A percentile compares a stretch with the other conserved stretches of the same genome.
Conservation (phyloP, 345 rosid genomes). For the Eucalyptus erythrocorys region DNA sequence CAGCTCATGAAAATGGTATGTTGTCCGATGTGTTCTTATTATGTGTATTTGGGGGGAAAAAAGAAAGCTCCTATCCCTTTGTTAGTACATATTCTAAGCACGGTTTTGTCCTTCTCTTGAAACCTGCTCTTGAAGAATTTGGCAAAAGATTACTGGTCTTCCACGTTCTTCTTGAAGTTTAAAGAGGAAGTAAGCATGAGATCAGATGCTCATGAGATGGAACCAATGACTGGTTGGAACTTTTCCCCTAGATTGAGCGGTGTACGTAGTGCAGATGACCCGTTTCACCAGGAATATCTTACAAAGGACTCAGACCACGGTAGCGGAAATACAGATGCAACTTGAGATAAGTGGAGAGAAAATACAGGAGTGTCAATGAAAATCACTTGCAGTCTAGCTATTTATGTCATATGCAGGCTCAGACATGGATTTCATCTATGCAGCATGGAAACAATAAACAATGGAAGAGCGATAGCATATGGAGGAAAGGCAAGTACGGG, state of each 20-base stretch:
- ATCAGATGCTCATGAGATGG: conserved; percentile 24
- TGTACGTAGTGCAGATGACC: conserved; percentile 69
- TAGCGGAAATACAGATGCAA: background rate
- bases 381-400: background rate
- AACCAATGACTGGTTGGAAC: conserved; percentile 42
- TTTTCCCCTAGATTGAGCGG: conserved; percentile 72
- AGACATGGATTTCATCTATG: background rate
- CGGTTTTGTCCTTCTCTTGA: background rate
- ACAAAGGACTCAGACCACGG: conserved; percentile 19
- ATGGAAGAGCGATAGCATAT: background rate
- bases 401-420: background rate
- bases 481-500: background rate
- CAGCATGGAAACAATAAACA: background rate
- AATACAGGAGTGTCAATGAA: background rate
- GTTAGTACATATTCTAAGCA: background rate
- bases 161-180: conserved; percentile 61
- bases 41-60: background rate
- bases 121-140: conserved; percentile 35
- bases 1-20: conserved; percentile 78
- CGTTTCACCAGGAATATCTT: conserved; percentile 62
- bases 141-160: conserved; percentile 78
- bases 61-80: background rate
- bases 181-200: conserved; percentile 54
- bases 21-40: background rate
- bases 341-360: background rate